Conservation (phyloP, 2,329 filamentous ascomycete genomes). For the Aspergillus brunneoviolaceus region DNA sequence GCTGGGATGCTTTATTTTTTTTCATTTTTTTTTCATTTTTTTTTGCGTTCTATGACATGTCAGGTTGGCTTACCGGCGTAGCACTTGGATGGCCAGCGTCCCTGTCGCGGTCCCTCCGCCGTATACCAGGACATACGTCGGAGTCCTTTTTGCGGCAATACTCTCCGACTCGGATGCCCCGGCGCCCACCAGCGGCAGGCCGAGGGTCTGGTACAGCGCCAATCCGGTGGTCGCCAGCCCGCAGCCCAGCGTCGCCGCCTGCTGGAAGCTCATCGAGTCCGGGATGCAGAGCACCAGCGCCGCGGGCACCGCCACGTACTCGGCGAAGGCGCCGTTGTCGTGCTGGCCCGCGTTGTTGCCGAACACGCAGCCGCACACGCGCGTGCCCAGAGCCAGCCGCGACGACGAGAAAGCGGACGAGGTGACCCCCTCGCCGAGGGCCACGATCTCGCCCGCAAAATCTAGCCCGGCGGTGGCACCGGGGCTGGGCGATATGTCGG, state of each 20-base stretch:
- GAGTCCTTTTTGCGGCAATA: neutral
- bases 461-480: conserved; percentile 21
- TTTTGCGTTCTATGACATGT: too few species aligned
- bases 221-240: conserved; percentile 8
- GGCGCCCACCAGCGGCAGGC: too few species aligned
- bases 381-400: conserved; percentile 25
- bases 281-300: conserved; percentile 32
- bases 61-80: neutral
- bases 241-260: conserved; percentile 7
- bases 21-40: too few species aligned
- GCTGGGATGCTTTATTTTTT: too few species aligned
- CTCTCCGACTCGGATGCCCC: too few species aligned
- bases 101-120: neutral
- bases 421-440: neutral
- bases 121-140: neutral
- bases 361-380: conserved; percentile 33
- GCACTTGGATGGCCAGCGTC: neutral
- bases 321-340: conserved; percentile 35
- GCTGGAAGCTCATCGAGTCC: neutral
- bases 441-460: conserved; percentile 24
- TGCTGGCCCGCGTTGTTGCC: conserved; percentile 29
- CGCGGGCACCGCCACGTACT: conserved; percentile 33
- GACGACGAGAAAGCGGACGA: conserved; percentile 4
- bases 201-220: neutral
- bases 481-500: neutral